Evolutionary conservation across 352 stramenopile species (phyloP).

Genomic region (Pythium myriotylum): DNA sequence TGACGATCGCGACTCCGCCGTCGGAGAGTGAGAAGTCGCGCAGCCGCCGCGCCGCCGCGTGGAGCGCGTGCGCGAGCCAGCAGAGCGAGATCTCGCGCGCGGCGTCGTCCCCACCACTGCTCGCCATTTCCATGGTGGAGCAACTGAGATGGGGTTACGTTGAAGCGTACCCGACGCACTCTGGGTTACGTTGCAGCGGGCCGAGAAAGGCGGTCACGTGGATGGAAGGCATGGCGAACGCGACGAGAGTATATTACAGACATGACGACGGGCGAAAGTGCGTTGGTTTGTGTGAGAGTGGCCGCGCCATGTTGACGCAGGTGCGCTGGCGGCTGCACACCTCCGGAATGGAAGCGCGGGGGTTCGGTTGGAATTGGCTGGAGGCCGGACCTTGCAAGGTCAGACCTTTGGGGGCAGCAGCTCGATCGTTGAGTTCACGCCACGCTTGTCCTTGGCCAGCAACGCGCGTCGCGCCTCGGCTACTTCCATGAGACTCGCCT

Average conservation of each 20-base stretch:
- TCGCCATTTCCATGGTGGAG: not conserved
- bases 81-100: conserved; percentile 25
- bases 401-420: conserved; percentile 34
- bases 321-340: too few species aligned
- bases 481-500: conserved; percentile 41
- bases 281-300: too few species aligned
- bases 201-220: not conserved
- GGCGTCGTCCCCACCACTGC: not conserved
- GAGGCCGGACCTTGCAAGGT: too few species aligned
- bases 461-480: conserved; percentile 37
- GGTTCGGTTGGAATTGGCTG: too few species aligned
- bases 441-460: conserved; percentile 31
- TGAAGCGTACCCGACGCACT: not conserved
- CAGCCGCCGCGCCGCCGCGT: conserved; percentile 11
- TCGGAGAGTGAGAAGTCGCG: conserved; percentile 1
- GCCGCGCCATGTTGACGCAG: too few species aligned
- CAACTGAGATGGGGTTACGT: conserved; percentile 10
- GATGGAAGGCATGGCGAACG: conserved; percentile 2
- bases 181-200: conserved; percentile 4
- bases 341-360: too few species aligned
- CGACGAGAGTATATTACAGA: not conserved
- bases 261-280: too few species aligned
- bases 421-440: conserved; percentile 32
- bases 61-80: conserved; percentile 30
- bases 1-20: conserved; percentile 2